A percentile compares a stretch with the other conserved stretches of the same genome.
Evolutionary conservation across 2,329 filamentous ascomycete genomes (phyloP).

Genomic region (Didymella arachidicola): DNA sequence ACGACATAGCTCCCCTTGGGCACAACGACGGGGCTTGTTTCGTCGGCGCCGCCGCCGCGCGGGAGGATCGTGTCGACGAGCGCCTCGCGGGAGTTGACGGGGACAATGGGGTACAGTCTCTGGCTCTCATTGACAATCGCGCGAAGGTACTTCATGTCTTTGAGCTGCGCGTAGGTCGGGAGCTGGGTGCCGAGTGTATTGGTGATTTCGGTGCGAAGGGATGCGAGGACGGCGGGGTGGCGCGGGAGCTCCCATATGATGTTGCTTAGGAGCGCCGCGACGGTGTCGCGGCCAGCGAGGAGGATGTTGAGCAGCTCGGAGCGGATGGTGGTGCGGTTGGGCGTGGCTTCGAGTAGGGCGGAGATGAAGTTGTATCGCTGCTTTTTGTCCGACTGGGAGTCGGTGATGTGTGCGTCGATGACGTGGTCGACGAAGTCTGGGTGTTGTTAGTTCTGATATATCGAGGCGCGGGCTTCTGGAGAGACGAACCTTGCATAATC

Average conservation of each 20-base stretch:
- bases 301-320: constrained; percentile 46
- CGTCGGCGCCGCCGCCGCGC: constrained; percentile 40
- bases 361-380: constrained; percentile 37
- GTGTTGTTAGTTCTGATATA: not conserved
- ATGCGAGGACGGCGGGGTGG: constrained; percentile 42
- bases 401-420: not conserved
- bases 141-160: constrained; percentile 41
- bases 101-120: constrained; percentile 44
- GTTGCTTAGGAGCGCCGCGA: constrained; percentile 41
- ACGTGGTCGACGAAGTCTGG: constrained; percentile 16
- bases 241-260: constrained; percentile 49
- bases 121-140: constrained; percentile 43
- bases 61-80: constrained; percentile 40
- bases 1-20: constrained; percentile 34
- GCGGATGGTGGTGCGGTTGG: constrained; percentile 31
- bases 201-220: constrained; percentile 47
- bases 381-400: not conserved
- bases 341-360: constrained; percentile 31
- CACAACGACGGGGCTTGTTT: constrained; percentile 36
- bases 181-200: constrained; percentile 55
- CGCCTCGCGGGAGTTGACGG: constrained; percentile 40
- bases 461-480: not conserved
- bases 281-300: constrained; percentile 48
- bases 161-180: constrained; percentile 40
- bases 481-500: constrained; percentile 26